Conservation (phyloP, 2,329 filamentous ascomycete species). For the Pseudogymnoascus sp. region DNA sequence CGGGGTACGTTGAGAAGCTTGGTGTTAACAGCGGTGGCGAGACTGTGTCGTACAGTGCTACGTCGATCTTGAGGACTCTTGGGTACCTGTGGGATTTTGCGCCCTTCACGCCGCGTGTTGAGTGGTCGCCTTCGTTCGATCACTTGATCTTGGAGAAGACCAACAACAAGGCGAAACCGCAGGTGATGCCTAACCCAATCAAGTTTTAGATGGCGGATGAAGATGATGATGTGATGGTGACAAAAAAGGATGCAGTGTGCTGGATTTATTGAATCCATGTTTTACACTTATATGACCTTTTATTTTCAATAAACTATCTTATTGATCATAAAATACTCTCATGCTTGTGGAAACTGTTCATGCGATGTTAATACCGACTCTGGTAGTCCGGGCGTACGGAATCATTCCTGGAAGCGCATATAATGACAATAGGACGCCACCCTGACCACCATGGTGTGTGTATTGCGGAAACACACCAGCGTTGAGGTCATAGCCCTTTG, state of each 20-base stretch:
- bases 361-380: not conserved
- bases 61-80: constrained; percentile 35
- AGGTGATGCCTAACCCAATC: not conserved
- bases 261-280: not conserved
- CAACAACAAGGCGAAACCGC: not conserved
- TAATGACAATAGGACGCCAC: not conserved
- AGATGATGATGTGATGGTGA: not conserved
- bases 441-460: not conserved
- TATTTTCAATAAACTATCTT: not conserved
- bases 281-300: not conserved
- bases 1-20: constrained; percentile 35
- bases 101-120: constrained; percentile 9
- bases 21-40: constrained; percentile 31
- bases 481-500: not conserved
- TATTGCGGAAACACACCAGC: not conserved
- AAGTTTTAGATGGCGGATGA: not conserved
- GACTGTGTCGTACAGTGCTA: constrained; percentile 29
- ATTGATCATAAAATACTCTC: not conserved
- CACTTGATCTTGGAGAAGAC: constrained; percentile 3
- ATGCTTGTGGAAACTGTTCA: not conserved
- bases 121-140: constrained; percentile 10
- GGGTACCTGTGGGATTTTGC: constrained; percentile 32
- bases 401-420: not conserved
- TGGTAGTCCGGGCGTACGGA: not conserved
- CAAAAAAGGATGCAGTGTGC: not conserved